Evolutionary conservation across 2,329 filamentous ascomycete genomes (phyloP).

Genomic region (Ophiostoma himal-ulmi): DNA sequence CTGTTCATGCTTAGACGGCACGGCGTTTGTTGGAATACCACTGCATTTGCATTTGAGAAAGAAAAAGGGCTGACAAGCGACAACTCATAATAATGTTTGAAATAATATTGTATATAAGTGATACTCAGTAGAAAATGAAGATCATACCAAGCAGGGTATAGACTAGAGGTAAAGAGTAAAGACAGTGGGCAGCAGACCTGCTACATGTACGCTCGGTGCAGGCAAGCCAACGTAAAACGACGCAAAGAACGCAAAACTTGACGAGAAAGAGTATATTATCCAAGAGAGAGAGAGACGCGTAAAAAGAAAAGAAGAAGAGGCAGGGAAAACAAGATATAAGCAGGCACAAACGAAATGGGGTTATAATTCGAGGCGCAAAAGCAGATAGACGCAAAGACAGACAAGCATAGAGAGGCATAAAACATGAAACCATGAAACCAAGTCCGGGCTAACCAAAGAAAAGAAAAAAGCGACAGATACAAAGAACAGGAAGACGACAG

Average conservation of each 20-base stretch:
- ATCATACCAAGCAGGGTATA: not conserved
- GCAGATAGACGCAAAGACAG: conserved; percentile 2
- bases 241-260: conserved; percentile 16
- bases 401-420: conserved; percentile 6
- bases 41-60: conserved; percentile 1
- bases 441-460: not conserved
- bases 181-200: not conserved
- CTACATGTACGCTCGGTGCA: not conserved
- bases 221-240: conserved; percentile 19
- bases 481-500: not conserved
- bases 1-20: conserved; percentile 10
- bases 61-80: conserved; percentile 30
- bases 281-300: not conserved
- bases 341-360: conserved; percentile 1
- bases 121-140: not conserved
- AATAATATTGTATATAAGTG: not conserved
- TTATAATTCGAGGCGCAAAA: conserved; percentile 18
- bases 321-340: not conserved
- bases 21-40: conserved; percentile 18
- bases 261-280: conserved; percentile 10
- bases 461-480: not conserved
- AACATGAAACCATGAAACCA: conserved; percentile 6
- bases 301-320: not conserved
- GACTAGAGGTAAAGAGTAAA: conserved; percentile 16
- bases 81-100: conserved; percentile 23